Evolutionary conservation across 139 green algal species (phyloP), one percentile per base, ranked within the genome.

Genomic region (Chlamydomonas sphaeroides): DNA sequence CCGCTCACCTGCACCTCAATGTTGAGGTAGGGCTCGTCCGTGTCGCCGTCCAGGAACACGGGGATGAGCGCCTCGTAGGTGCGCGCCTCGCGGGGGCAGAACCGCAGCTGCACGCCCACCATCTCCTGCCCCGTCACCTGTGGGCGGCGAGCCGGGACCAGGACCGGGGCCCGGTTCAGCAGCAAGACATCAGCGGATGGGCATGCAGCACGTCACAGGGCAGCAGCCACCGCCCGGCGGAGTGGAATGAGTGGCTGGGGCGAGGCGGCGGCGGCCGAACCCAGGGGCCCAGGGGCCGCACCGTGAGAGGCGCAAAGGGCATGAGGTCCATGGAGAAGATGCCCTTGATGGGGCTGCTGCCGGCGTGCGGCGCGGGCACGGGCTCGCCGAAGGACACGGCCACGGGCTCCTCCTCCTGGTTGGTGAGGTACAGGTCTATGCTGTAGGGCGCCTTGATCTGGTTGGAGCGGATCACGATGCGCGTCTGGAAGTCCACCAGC

Each of bases 401-500:
- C 32, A 82, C 42, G 8, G 75, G 75, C 7, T 48, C 41, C 3
- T 63, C 42, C 42, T 72, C 75, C 42, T 85, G 63, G 65, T 84
- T 84, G 25, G 65, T 84, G 48, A 84, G 21, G 65, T 84, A 84
- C 36, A 84, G 23, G 28, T 84, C 77, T 1, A 70, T 14, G 35
- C 15, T 25, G 70, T 85, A 89, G 0, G 68, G 45, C 41, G 83
- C 63, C 67, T 90, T 89, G 56, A 84, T 57, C 68, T 92, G 84
- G 76, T 89, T 90, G 59, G 85, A 89, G 15, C 84, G 78, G 45
- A 92, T 85, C 35, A 95, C 88, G 59, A 95, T 91, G 25, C 84
- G 73, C 41, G 72, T 87, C 38, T 77, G 86, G 88, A 96, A 95
- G 76, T 95, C 87, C 5, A 95, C 39, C 21, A 82, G 63, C 3